These are phyloP conservation scores for Ormosia emarginata DNA, from an alignment of 306 rosid species.

Conservation along the genomic window DNA sequence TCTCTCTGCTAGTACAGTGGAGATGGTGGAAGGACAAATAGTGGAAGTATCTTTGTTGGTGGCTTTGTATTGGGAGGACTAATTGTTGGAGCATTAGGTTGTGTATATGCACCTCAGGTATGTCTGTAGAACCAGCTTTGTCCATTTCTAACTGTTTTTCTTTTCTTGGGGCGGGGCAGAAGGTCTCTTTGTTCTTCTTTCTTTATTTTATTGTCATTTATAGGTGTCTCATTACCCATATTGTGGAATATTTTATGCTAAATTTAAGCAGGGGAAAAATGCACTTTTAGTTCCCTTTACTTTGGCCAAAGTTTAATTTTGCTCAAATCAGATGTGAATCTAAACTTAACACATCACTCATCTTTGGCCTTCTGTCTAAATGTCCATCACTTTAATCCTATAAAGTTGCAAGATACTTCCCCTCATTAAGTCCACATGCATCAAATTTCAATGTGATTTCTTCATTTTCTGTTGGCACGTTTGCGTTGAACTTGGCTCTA, in stretches of 20 bases:
- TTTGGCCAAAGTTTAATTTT: slow-evolving; percentile 3
- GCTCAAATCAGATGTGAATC: not conserved
- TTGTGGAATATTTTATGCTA: not conserved
- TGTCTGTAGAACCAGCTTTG: not conserved
- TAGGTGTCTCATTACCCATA: not conserved
- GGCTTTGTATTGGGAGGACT: slow-evolving; percentile 67
- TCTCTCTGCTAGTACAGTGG: slow-evolving; percentile 37
- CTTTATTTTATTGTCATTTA: not conserved
- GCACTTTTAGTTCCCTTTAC: not conserved
- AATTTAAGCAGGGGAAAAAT: not conserved
- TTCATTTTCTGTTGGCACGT: not conserved
- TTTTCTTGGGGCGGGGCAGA: not conserved
- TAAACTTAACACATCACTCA: not conserved
- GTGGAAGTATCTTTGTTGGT: slow-evolving; percentile 53
- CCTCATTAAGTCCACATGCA: not conserved
- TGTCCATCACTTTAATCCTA: not conserved
- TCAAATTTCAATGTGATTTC: not conserved
- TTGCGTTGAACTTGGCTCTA: not conserved
- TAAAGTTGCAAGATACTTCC: not conserved
- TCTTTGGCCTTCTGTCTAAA: not conserved
- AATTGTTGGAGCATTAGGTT: slow-evolving; percentile 60
- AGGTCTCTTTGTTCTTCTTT: not conserved
- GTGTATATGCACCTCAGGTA: slow-evolving; percentile 68
- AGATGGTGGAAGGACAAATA: slow-evolving; percentile 37
- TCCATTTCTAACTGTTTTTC: not conserved